Evolutionary conservation across 192 early-diverging fungal genomes (phyloP).

Genomic region (Podila horticola): DNA sequence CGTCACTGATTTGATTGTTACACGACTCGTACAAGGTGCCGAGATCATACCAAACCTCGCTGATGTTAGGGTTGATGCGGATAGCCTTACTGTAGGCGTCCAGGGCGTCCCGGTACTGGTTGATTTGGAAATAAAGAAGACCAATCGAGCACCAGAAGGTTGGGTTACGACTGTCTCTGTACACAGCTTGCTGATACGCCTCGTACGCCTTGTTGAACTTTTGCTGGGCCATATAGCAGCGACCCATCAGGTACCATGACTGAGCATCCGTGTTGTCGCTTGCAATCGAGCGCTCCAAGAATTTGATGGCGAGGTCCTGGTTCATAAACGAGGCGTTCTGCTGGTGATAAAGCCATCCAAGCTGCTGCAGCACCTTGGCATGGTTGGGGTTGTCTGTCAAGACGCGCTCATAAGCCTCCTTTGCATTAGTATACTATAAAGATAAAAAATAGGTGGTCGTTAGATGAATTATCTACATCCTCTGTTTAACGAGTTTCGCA

Average conservation of each 20-base stretch:
- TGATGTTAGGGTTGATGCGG: conserved; percentile 91
- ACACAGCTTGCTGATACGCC: conserved; percentile 97
- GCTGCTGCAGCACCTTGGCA: conserved; percentile 94
- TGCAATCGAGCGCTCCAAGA: conserved; percentile 86
- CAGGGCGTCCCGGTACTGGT: conserved; percentile 93
- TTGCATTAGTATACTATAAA: conserved; percentile 68
- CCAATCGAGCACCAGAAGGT: conserved; percentile 99
- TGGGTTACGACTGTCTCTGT: conserved; percentile 92
- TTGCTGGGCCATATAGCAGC: conserved; percentile 96
- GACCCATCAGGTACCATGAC: conserved; percentile 94
- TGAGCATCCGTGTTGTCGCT: conserved; percentile 89
- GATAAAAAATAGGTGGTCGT: neutral
- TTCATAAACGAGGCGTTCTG: conserved; percentile 84
- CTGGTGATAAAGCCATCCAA: conserved; percentile 97
- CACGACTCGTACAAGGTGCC: conserved; percentile 97
- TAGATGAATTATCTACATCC: neutral
- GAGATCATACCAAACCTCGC: conserved; percentile 98
- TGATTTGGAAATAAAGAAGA: conserved; percentile 97
- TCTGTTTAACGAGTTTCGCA: neutral
- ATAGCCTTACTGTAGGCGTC: conserved; percentile 98
- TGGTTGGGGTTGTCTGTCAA: conserved; percentile 90
- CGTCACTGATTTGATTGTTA: conserved; percentile 97
- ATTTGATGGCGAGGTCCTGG: conserved; percentile 84
- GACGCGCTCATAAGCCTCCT: conserved; percentile 94
- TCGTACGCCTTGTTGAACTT: conserved; percentile 97